Evolutionary conservation across 2,329 filamentous ascomycete genomes (phyloP).

Genomic region (Diaporthe vexans): DNA sequence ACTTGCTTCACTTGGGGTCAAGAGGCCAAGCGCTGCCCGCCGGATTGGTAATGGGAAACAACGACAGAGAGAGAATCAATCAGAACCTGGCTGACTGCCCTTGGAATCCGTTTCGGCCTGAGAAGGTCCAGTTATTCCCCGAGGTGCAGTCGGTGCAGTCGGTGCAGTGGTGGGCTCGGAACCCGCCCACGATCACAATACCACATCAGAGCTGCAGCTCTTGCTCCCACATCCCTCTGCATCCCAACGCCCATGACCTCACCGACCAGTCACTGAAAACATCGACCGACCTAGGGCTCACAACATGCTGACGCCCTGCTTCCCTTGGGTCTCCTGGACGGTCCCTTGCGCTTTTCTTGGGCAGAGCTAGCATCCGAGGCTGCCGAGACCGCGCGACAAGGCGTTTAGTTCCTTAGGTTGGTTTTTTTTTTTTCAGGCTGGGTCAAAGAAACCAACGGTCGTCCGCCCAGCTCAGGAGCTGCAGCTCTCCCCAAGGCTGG

Average conservation of each 20-base stretch:
- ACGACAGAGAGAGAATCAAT: neutral
- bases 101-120: conserved; percentile 5
- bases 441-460: conserved; percentile 15
- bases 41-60: conserved; percentile 29
- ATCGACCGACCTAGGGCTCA: neutral
- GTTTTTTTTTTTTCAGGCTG: neutral
- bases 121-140: conserved; percentile 11
- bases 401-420: neutral
- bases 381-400: conserved; percentile 34
- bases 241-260: conserved; percentile 1
- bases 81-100: neutral
- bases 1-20: conserved; percentile 1
- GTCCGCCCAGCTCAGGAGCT: conserved; percentile 5
- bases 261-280: neutral
- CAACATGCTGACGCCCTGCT: conserved; percentile 10
- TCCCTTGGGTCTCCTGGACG: neutral
- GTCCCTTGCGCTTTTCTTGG: neutral
- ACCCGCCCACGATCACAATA: conserved; percentile 8
- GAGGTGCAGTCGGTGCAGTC: neutral
- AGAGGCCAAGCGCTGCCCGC: conserved; percentile 7
- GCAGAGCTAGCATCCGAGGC: conserved; percentile 33
- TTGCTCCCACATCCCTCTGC: neutral
- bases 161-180: conserved; percentile 1
- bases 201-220: neutral
- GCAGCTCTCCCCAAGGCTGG: conserved; percentile 11